Evolutionary conservation across 441 rosid genomes (phyloP).

Genomic region (Hura crepitans): DNA sequence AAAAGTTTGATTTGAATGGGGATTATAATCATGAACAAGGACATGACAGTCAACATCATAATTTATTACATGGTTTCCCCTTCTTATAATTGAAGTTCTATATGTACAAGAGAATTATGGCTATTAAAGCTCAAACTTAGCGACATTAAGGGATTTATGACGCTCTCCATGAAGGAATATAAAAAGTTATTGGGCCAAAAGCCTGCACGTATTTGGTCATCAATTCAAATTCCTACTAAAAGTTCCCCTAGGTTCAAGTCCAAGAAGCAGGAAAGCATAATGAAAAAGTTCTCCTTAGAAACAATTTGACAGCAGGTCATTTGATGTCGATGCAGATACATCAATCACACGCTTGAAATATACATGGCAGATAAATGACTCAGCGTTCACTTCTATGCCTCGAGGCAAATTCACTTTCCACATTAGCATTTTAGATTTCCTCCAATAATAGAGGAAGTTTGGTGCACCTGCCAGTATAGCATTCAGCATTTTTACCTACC

Average conservation of each 20-base stretch:
- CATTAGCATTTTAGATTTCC: too few relatives aligned
- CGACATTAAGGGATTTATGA: background rate
- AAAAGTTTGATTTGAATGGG: background rate
- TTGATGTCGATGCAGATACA: too few relatives aligned
- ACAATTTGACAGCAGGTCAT: too few relatives aligned
- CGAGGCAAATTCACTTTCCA: too few relatives aligned
- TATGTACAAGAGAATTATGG: background rate
- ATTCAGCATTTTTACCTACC: too few relatives aligned
- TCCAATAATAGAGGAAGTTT: too few relatives aligned
- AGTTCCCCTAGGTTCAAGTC: background rate
- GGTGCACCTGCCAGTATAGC: too few relatives aligned
- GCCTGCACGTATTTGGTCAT: background rate
- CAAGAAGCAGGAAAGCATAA: background rate
- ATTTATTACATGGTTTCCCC: background rate
- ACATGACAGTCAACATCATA: background rate
- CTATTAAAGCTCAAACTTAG: background rate
- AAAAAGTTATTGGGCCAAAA: background rate
- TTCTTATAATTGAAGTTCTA: background rate
- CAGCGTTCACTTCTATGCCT: too few relatives aligned
- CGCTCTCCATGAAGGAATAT: background rate
- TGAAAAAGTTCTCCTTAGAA: too few relatives aligned
- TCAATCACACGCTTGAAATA: too few relatives aligned
- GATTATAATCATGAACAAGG: conserved; percentile 1
- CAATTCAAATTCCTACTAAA: background rate
- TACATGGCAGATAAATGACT: too few relatives aligned